Conservation (phyloP, 257 asterid species). For the Forsythia viridissima region DNA sequence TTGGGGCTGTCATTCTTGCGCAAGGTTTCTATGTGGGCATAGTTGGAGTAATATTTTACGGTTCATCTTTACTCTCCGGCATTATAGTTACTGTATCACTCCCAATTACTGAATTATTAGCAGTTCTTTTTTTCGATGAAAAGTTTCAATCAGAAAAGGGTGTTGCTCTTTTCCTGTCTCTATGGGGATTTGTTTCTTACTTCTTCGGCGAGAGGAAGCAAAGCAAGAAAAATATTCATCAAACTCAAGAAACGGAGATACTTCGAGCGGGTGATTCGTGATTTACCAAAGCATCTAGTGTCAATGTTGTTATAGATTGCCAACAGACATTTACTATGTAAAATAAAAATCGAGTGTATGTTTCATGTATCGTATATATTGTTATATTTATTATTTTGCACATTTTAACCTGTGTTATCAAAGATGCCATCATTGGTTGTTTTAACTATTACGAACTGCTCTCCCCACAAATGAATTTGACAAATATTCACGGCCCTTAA, state of each 20-base stretch:
- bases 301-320: too few relatives aligned
- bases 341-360: too few relatives aligned
- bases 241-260: not conserved
- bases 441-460: too few relatives aligned
- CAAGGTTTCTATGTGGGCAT: not conserved
- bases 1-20: not conserved
- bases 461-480: too few relatives aligned
- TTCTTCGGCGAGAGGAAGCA: not conserved
- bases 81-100: not conserved
- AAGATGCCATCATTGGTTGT: too few relatives aligned
- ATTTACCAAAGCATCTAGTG: too few relatives aligned
- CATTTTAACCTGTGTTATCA: too few relatives aligned
- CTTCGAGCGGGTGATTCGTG: not conserved
- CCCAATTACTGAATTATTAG: not conserved
- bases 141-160: slow-evolving; percentile 8
- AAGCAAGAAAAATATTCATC: not conserved
- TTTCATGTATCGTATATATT: too few relatives aligned
- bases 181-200: slow-evolving; percentile 1
- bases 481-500: too few relatives aligned
- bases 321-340: too few relatives aligned
- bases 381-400: too few relatives aligned
- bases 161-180: slow-evolving; percentile 1
- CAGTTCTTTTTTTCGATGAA: slow-evolving; percentile 2
- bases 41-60: not conserved
- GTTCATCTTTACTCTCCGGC: not conserved